Evolutionary conservation across 345 rosid genomes (phyloP).

Genomic region (Eucalyptus tenuipes): DNA sequence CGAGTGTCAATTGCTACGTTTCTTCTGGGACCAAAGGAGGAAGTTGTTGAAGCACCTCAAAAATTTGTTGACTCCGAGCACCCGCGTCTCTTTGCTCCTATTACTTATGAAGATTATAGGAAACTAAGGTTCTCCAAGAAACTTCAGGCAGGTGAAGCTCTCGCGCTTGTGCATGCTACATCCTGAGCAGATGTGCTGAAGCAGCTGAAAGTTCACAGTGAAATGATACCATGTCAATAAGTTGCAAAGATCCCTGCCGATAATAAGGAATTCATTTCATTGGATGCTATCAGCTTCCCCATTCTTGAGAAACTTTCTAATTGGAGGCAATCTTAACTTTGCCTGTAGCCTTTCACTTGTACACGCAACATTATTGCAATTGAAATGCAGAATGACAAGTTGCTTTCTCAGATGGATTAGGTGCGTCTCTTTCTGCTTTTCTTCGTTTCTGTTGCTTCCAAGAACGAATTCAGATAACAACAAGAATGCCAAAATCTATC

Average conservation of each 20-base stretch:
- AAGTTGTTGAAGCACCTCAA: slow-evolving; percentile 25
- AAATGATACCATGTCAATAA: neutral
- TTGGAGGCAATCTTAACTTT: neutral
- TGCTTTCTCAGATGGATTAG: neutral
- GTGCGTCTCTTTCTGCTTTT: neutral
- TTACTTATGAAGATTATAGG: slow-evolving; percentile 33
- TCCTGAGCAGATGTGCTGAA: neutral
- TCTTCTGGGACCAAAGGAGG: slow-evolving; percentile 51
- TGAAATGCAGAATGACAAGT: neutral
- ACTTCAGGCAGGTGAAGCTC: slow-evolving; percentile 44
- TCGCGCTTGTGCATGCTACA: slow-evolving; percentile 5
- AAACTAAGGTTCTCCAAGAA: slow-evolving; percentile 25
- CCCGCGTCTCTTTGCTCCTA: slow-evolving; percentile 31
- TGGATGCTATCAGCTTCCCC: neutral
- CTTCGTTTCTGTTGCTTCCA: neutral
- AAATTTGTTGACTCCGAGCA: slow-evolving; percentile 31
- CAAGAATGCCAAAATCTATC: neutral
- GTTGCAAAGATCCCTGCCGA: neutral
- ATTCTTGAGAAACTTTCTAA: neutral
- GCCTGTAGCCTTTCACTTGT: neutral
- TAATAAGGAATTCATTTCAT: neutral
- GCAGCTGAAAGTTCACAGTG: neutral
- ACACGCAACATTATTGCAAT: neutral
- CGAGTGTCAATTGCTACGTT: slow-evolving; percentile 66
- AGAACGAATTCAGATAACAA: neutral